Evolutionary conservation across 139 green algal species (phyloP).

Genomic region (Closterium sp.): DNA sequence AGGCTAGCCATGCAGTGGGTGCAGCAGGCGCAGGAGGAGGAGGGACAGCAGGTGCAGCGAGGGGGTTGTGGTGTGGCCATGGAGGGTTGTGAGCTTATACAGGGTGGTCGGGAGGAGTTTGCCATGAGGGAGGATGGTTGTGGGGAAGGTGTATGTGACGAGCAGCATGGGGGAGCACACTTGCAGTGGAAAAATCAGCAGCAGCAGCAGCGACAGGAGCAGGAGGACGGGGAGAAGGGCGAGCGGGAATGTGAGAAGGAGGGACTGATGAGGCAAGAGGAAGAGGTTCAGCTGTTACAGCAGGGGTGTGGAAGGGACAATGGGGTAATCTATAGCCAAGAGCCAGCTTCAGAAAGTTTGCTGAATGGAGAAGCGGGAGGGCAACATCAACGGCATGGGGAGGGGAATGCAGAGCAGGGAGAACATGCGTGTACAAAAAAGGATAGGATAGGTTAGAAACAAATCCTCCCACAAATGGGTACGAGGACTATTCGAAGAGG

Average conservation of each 20-base stretch:
- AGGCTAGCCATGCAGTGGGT: too few species aligned
- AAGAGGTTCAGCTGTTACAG: background rate
- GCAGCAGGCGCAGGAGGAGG: too few species aligned
- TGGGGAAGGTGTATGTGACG: background rate
- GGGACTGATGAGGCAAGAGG: background rate
- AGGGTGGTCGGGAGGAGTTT: background rate
- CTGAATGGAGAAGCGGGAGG: background rate
- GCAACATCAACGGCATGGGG: background rate
- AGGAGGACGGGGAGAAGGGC: background rate
- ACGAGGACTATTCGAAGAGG: background rate
- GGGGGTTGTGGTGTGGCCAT: too few species aligned
- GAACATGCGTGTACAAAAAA: background rate
- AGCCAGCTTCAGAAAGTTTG: background rate
- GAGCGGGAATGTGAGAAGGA: background rate
- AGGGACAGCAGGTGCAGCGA: background rate
- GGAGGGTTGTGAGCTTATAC: background rate
- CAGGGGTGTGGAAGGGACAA: background rate
- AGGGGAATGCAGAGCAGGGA: background rate
- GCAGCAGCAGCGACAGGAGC: background rate
- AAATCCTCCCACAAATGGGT: background rate
- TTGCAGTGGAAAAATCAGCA: background rate
- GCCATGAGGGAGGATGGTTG: too few species aligned
- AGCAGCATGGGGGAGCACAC: background rate
- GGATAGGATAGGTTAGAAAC: background rate
- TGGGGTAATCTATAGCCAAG: background rate